A percentile compares a stretch with the other conserved stretches of the same genome.
These are phyloP conservation scores for Candida glaebosa DNA, from an alignment of 805 yeast genomes.

Conservation along the genomic window DNA sequence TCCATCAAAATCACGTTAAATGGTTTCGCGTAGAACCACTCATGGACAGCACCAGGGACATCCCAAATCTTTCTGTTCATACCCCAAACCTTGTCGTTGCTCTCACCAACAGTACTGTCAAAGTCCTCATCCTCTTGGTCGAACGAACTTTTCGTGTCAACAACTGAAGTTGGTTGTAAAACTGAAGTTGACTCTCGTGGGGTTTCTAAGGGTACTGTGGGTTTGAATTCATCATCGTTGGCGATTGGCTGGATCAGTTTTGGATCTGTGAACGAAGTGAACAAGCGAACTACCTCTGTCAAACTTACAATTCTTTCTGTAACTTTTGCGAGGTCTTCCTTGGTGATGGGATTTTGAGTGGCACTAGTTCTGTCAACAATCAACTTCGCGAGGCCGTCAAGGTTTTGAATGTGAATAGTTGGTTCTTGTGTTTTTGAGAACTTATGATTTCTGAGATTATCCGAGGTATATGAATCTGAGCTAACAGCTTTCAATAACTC, in stretches of 20 bases:
- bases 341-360: neutral
- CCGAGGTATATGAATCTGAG: neutral
- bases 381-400: neutral
- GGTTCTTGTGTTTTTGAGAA: neutral
- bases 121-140: neutral
- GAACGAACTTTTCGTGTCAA: neutral
- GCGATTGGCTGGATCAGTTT: neutral
- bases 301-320: neutral
- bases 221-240: neutral
- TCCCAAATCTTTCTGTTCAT: neutral
- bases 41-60: neutral
- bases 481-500: neutral
- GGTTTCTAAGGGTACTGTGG: neutral
- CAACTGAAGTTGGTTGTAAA: neutral
- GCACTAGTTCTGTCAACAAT: slow-evolving; percentile 1
- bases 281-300: neutral
- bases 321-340: neutral
- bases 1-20: neutral
- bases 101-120: neutral
- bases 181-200: neutral
- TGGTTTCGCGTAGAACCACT: slow-evolving; percentile 1
- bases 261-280: neutral
- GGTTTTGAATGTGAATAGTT: neutral
- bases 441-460: neutral
- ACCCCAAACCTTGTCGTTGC: neutral